These are phyloP conservation scores for Diaporthe citri DNA, from an alignment of 2,329 filamentous ascomycete genomes.

Conservation along the genomic window DNA sequence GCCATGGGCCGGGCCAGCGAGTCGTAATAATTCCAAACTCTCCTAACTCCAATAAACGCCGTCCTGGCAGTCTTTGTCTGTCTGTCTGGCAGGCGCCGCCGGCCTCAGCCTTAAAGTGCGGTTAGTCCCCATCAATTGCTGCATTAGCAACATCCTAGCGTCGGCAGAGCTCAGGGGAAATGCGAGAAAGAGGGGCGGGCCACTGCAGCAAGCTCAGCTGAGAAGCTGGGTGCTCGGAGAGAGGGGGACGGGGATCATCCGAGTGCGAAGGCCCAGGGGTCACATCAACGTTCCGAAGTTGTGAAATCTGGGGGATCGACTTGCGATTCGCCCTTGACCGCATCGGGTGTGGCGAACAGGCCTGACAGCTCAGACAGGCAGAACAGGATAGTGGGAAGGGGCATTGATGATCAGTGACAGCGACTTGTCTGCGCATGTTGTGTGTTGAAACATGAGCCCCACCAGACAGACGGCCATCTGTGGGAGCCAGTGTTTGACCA, in stretches of 20 bases:
- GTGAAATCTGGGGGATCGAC: constrained; percentile 26
- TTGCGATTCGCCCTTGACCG: constrained; percentile 25
- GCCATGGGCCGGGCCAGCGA: not conserved
- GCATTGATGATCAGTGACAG: not conserved
- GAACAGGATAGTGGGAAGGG: not conserved
- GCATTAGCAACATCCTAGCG: constrained; percentile 12
- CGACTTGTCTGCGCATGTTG: constrained; percentile 8
- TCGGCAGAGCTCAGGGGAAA: constrained; percentile 28
- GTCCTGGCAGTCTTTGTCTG: not conserved
- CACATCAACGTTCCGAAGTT: not conserved
- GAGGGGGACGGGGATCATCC: constrained; percentile 20
- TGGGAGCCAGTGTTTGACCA: constrained; percentile 32
- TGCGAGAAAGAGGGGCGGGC: constrained; percentile 20
- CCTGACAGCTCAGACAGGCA: no score
- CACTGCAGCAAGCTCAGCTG: not conserved
- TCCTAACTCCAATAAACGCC: constrained; percentile 18
- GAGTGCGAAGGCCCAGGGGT: not conserved
- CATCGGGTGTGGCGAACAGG: constrained; percentile 16
- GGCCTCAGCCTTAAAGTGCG: constrained; percentile 21
- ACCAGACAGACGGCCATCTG: constrained; percentile 12
- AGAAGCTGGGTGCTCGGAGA: not conserved
- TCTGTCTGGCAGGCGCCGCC: not conserved
- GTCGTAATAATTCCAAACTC: constrained; percentile 7
- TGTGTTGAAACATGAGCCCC: constrained; percentile 34
- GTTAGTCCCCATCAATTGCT: constrained; percentile 12